Evolutionary conservation across 169 alveolate genomes (phyloP).

Genomic region (Plasmodium reichenowi): DNA sequence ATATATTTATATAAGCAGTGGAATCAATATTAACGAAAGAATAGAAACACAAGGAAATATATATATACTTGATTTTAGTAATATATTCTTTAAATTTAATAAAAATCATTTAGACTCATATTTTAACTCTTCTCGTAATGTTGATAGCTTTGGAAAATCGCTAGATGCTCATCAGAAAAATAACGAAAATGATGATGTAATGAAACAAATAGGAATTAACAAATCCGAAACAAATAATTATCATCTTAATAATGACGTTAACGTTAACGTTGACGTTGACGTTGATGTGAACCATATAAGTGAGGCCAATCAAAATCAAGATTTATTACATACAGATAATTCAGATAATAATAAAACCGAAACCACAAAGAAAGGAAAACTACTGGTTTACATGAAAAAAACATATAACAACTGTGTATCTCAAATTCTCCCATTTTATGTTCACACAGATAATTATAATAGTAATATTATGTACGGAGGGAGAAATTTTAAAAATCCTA

Average conservation of each 20-base stretch:
- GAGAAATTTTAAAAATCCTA: conserved; percentile 3
- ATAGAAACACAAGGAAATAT: conserved; percentile 68
- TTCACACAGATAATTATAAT: conserved; percentile 19
- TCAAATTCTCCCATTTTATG: conserved; percentile 36
- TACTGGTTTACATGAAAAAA: conserved; percentile 29
- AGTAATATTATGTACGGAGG: neutral
- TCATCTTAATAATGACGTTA: neutral
- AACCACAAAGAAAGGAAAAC: conserved; percentile 13
- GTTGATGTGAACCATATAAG: neutral
- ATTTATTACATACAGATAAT: neutral
- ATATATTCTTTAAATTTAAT: conserved; percentile 13
- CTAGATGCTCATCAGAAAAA: neutral
- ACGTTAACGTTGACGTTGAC: neutral
- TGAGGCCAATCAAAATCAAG: neutral
- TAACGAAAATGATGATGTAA: neutral
- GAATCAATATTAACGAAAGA: conserved; percentile 44
- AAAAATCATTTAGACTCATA: neutral
- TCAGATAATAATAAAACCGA: neutral
- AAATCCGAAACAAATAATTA: neutral
- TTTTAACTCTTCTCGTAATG: neutral
- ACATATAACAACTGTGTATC: conserved; percentile 56
- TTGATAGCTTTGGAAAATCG: neutral
- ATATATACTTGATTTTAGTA: conserved; percentile 29
- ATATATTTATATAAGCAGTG: conserved; percentile 27
- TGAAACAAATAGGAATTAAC: neutral